Conservation (phyloP, 139 green algal species). For the Chlamydomonas asymmetrica region DNA sequence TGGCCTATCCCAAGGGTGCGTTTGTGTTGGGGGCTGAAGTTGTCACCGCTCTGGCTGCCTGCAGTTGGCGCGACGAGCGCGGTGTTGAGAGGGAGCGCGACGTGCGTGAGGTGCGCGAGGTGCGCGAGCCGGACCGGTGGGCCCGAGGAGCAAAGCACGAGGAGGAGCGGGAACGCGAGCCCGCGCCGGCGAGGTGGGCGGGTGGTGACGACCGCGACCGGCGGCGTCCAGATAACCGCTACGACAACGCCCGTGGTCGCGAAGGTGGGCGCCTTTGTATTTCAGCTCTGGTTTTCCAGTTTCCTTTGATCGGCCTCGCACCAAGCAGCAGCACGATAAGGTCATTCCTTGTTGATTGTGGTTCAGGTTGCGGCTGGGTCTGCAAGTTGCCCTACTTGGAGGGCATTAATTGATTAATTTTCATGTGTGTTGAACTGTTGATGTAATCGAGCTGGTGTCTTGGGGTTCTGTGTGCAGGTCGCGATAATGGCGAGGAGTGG, state of each 20-base stretch:
- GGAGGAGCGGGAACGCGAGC: not conserved
- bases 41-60: not conserved
- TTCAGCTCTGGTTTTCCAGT: too few relatives aligned
- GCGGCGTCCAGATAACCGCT: slow-evolving; percentile 4
- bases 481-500: not conserved
- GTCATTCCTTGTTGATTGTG: slow-evolving; percentile 15
- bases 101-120: not conserved
- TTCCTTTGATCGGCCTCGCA: not conserved
- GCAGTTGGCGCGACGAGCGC: slow-evolving; percentile 18
- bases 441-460: too few relatives aligned
- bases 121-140: slow-evolving; percentile 7
- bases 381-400: not conserved
- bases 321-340: not conserved
- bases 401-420: too few relatives aligned
- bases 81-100: slow-evolving; percentile 4
- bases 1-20: too few relatives aligned
- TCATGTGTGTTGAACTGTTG: too few relatives aligned
- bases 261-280: not conserved
- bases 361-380: not conserved
- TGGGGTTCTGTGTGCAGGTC: not conserved
- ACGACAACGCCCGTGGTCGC: slow-evolving; percentile 1
- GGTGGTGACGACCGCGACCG: not conserved
- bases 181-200: slow-evolving; percentile 2
- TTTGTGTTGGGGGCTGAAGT: too few relatives aligned
- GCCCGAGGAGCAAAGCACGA: not conserved